phyloP scores from a whole-genome alignment of 306 rosid genomes.

The Herpetospermum pedunculosum region DNA sequence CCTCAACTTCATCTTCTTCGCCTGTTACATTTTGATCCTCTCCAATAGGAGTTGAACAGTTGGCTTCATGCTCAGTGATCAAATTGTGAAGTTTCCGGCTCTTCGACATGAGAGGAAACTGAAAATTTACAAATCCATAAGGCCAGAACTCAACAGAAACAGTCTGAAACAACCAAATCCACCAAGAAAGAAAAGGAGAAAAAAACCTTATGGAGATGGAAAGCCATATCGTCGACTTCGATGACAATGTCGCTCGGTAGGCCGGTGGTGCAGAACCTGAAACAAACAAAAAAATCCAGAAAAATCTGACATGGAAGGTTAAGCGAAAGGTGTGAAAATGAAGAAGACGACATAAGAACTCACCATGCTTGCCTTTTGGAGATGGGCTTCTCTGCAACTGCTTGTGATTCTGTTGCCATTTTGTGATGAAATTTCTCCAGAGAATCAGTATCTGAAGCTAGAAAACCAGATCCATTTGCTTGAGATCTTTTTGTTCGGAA shows the following conservation, averaged over 20 bases:
- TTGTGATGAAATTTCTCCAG: too few species aligned
- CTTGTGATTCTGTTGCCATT: conserved; percentile 33
- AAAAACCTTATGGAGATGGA: conserved; percentile 87
- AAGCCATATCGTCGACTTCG: conserved; percentile 77
- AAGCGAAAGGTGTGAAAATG: conserved; percentile 5
- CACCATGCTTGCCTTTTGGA: conserved; percentile 96
- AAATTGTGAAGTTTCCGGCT: conserved; percentile 57
- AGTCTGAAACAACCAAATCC: conserved; percentile 12
- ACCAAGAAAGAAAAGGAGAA: background rate
- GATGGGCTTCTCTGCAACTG: conserved; percentile 35
- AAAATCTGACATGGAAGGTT: background rate
- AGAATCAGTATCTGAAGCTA: conserved; percentile 10
- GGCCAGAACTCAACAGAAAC: background rate
- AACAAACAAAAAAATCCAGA: background rate
- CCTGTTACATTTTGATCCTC: background rate
- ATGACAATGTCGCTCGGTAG: conserved; percentile 90
- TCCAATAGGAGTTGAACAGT: conserved; percentile 18
- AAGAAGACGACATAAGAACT: conserved; percentile 3
- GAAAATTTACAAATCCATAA: conserved; percentile 10
- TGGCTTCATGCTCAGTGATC: conserved; percentile 61
- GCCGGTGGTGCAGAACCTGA: conserved; percentile 95
- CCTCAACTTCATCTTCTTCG: conserved; percentile 38
- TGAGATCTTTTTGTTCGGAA: conserved; percentile 9
- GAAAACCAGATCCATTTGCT: conserved; percentile 18
- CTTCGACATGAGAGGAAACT: conserved; percentile 94